Evolutionary conservation across 352 stramenopile genomes (phyloP).

Genomic region (Phytophthora fragariae): DNA sequence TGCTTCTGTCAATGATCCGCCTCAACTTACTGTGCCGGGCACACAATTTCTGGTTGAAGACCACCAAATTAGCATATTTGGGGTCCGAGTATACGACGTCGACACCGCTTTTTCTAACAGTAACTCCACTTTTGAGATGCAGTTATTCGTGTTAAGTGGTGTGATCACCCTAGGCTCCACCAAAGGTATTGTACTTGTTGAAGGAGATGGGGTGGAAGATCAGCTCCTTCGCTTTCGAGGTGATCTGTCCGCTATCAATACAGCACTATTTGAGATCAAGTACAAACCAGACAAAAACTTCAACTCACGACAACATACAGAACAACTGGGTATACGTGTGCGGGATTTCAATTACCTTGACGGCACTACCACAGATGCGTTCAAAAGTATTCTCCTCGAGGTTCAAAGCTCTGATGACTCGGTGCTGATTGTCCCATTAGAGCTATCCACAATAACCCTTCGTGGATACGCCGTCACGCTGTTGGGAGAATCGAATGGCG

Average conservation of each 20-base stretch:
- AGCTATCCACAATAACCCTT: slow-evolving; percentile 46
- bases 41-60: slow-evolving; percentile 67
- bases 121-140: slow-evolving; percentile 63
- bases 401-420: slow-evolving; percentile 61
- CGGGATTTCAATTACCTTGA: slow-evolving; percentile 70
- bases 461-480: slow-evolving; percentile 55
- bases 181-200: slow-evolving; percentile 43
- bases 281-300: slow-evolving; percentile 80
- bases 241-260: slow-evolving; percentile 61
- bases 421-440: slow-evolving; percentile 40
- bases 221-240: slow-evolving; percentile 68
- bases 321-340: slow-evolving; percentile 65
- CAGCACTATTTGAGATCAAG: slow-evolving; percentile 74
- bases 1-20: slow-evolving; percentile 69
- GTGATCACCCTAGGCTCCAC: slow-evolving; percentile 48
- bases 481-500: slow-evolving; percentile 23
- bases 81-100: slow-evolving; percentile 65
- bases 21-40: slow-evolving; percentile 59
- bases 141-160: slow-evolving; percentile 66
- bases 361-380: slow-evolving; percentile 50
- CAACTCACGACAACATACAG: slow-evolving; percentile 69
- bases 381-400: slow-evolving; percentile 49
- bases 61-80: slow-evolving; percentile 70
- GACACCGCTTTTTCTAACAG: slow-evolving; percentile 44
- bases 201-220: slow-evolving; percentile 61